Percentiles rank a stretch among this genome's conserved stretches.
These are phyloP conservation scores for Gossypium stocksii DNA, from an alignment of 345 rosid species.

Conservation along the genomic window DNA sequence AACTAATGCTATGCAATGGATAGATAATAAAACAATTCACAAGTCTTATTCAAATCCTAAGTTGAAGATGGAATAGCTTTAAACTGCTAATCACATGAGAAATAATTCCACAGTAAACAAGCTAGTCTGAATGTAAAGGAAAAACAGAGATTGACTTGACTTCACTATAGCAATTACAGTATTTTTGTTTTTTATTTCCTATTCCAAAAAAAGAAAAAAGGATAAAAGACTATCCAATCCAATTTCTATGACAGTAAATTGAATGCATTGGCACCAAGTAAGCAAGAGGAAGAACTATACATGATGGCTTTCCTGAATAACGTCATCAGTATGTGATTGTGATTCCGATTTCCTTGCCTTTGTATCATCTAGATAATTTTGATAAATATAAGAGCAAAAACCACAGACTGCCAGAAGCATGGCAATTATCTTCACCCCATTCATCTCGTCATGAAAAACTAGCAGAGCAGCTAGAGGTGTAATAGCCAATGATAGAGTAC, in stretches of 20 bases:
- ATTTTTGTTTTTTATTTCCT: not conserved
- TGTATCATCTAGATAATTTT: constrained; percentile 53
- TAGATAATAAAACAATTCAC: not conserved
- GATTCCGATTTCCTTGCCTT: constrained; percentile 30
- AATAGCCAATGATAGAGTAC: constrained; percentile 56
- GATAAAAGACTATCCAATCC: not conserved
- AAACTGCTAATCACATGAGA: not conserved
- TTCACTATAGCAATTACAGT: not conserved
- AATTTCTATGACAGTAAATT: not conserved
- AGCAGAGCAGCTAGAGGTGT: constrained; percentile 54
- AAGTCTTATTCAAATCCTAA: not conserved
- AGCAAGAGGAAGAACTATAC: constrained; percentile 16
- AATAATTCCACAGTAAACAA: not conserved
- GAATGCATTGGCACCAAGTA: constrained; percentile 1
- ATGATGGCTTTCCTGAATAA: constrained; percentile 2
- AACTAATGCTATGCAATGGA: not conserved
- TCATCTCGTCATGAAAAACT: constrained; percentile 57
- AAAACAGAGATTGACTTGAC: not conserved
- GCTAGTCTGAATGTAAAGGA: not conserved
- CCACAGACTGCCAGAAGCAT: constrained; percentile 65
- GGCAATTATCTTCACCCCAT: constrained; percentile 56
- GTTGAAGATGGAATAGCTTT: not conserved
- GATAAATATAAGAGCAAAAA: constrained; percentile 51
- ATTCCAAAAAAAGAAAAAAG: not conserved
- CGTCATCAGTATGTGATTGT: constrained; percentile 9